Percentiles rank a stretch among this genome's conserved stretches.
Conservation (phyloP, 2,329 filamentous ascomycete species). For the Chaetomiaceae sp. region DNA sequence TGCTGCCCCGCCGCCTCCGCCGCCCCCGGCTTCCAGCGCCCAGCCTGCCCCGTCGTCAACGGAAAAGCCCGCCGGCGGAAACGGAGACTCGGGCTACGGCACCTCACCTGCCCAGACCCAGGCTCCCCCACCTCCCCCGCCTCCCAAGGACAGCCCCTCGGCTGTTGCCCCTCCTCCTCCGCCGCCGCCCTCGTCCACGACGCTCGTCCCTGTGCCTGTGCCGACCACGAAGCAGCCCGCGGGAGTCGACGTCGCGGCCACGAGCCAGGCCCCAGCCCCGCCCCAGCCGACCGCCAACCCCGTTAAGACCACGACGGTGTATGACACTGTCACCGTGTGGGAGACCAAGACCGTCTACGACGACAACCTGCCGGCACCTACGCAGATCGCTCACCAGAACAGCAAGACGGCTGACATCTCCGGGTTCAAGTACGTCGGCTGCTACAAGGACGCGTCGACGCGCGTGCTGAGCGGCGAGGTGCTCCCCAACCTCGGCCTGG, state of each 20-base stretch:
- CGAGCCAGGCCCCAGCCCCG: neutral
- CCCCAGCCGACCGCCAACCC: neutral
- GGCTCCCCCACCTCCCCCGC: neutral
- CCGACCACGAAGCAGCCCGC: neutral
- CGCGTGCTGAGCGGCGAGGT: slow-evolving; percentile 36
- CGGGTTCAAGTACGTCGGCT: slow-evolving; percentile 37
- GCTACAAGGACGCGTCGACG: slow-evolving; percentile 34
- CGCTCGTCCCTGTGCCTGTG: slow-evolving; percentile 8
- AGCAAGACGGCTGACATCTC: slow-evolving; percentile 18
- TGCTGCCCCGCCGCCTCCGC: neutral
- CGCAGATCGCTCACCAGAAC: slow-evolving; percentile 14
- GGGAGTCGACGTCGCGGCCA: slow-evolving; percentile 2
- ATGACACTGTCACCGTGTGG: slow-evolving; percentile 39
- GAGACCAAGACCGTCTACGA: slow-evolving; percentile 35
- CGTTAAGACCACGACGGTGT: slow-evolving; percentile 11
- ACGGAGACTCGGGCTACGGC: too few species aligned
- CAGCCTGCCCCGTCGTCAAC: too few species aligned
- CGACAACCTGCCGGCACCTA: slow-evolving; percentile 18
- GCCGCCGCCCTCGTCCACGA: slow-evolving; percentile 9
- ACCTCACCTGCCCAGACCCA: neutral
- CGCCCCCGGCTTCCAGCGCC: slow-evolving; percentile 3
- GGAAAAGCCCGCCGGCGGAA: too few species aligned
- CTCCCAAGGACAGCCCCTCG: slow-evolving; percentile 1
- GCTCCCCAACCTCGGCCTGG: slow-evolving; percentile 36
- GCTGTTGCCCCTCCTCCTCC: slow-evolving; percentile 1